Base-by-base conservation (phyloP, 257 asterid species). In the Lycium barbarum region DNA sequence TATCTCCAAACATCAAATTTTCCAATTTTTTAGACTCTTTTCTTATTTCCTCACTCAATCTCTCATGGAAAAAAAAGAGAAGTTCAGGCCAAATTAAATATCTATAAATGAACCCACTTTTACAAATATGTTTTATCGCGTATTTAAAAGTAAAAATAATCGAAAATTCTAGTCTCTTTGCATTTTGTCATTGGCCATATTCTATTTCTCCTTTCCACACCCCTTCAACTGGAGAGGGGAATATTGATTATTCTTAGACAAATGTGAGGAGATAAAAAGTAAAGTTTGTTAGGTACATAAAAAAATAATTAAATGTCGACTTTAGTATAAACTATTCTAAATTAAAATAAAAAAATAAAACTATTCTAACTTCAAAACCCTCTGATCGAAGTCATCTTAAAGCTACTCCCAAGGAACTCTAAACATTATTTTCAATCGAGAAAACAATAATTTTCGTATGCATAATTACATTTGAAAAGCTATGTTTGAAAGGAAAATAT, bases 401-500 rank as follows among this genome's bases (percentile, higher is more conserved):
- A 53, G 17, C 62, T 22, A 63, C 70, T 35, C 22, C 33, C 33
- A 2, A 6, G 43, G 61, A 6, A 49, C n/a, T 7, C 79, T 22
- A 47, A 12, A 49, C 11, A 53, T 53, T 78, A 53, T 53, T 26
- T 76, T 76, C 62, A 76, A 76, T 26, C 9, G 82, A 53, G 65
- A 76, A 70, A 22, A 74, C 62, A 74, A 51, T 53, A 13, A 9
- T 72, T 78, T 14, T 22, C 15, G 13, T 78, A 26, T 53, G 53
- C 47, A 78, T 53, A 33, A 14, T 78, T 78, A 78, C 40, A 78
- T 51, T 78, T 78, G 65, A 78, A 78, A 76, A 76, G 63, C 22
- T 76, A 51, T 53, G 62, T 22, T 76, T 51, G 2, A 51, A 76
- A 53, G 1, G 33, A 14, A 53, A 53, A n/a, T 10, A 59, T 40